Evolutionary conservation across 208 protist genomes (phyloP).

Genomic region (Trypanosoma congolense): DNA sequence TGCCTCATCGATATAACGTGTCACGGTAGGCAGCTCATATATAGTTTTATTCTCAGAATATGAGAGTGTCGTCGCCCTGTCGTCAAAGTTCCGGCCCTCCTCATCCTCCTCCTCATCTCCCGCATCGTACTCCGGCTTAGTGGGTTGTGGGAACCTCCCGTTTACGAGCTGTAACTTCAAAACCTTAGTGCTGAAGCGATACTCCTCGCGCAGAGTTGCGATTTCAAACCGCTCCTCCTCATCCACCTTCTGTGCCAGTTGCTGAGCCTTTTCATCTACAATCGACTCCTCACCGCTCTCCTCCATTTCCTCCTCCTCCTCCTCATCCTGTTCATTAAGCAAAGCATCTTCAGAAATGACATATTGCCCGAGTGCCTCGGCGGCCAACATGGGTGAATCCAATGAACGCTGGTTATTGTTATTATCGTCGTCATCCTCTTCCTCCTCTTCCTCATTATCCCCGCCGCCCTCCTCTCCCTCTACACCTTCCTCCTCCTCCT

Average conservation of each 20-base stretch:
- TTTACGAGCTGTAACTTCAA: conserved; percentile 45
- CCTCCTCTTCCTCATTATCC: conserved; percentile 24
- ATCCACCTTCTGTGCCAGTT: conserved; percentile 25
- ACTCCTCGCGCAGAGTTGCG: conserved; percentile 49
- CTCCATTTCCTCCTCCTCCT: conserved; percentile 27
- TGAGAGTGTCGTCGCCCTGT: too few species aligned
- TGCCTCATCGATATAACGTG: conserved; percentile 63
- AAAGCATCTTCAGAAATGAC: neutral
- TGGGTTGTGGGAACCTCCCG: conserved; percentile 41
- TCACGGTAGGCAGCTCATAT: conserved; percentile 17
- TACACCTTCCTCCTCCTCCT: conserved; percentile 7
- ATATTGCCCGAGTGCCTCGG: conserved; percentile 13
- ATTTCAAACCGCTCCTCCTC: conserved; percentile 57
- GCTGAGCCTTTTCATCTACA: conserved; percentile 37
- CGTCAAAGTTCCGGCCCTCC: too few species aligned
- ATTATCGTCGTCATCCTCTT: conserved; percentile 23
- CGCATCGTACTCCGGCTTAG: conserved; percentile 21
- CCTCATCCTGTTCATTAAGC: conserved; percentile 23
- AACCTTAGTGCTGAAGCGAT: conserved; percentile 48
- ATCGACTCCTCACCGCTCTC: conserved; percentile 31
- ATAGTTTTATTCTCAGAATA: too few species aligned
- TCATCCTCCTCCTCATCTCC: conserved; percentile 42
- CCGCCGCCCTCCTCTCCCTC: conserved; percentile 6
- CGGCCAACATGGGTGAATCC: conserved; percentile 9
- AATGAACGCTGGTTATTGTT: conserved; percentile 19